Conservation (phyloP, 2,329 filamentous ascomycete genomes). For the Aspergillus texensis region DNA sequence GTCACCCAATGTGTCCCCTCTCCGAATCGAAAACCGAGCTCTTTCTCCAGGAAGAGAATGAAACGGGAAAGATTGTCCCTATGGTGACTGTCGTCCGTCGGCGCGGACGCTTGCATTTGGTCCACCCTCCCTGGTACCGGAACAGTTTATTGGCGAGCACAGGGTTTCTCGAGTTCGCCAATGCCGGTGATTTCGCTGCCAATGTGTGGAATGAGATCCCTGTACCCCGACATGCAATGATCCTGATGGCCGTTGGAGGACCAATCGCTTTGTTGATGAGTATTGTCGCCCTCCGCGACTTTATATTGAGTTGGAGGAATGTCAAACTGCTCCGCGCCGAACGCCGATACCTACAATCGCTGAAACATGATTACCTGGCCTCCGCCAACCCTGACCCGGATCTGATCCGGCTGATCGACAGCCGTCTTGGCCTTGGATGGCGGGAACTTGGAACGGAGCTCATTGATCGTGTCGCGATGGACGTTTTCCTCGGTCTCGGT, state of each 20-base stretch:
- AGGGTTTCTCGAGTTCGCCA: constrained; percentile 59
- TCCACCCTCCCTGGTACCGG: constrained; percentile 34
- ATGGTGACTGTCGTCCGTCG: constrained; percentile 22
- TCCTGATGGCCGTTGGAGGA: constrained; percentile 56
- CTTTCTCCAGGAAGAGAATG: constrained; percentile 6
- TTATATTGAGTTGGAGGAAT: constrained; percentile 49
- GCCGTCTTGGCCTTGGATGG: constrained; percentile 48
- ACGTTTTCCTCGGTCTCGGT: constrained; percentile 53
- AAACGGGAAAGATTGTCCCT: constrained; percentile 9
- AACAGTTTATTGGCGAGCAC: constrained; percentile 44
- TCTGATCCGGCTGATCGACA: constrained; percentile 31
- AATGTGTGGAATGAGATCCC: constrained; percentile 60
- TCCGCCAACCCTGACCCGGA: constrained; percentile 19
- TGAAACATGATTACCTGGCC: constrained; percentile 14
- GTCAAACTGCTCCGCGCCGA: constrained; percentile 50
- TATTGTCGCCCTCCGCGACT: constrained; percentile 52
- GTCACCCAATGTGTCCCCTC: constrained; percentile 22
- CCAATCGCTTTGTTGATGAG: constrained; percentile 50
- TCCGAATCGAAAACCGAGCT: constrained; percentile 1
- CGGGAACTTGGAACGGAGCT: constrained; percentile 56
- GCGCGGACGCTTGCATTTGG: constrained; percentile 17
- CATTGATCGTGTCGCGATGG: constrained; percentile 56
- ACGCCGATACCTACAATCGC: constrained; percentile 33
- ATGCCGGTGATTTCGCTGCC: constrained; percentile 60
- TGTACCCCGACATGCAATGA: constrained; percentile 51